Conservation (phyloP, 1,284 basidiomycete genomes). For the Pseudozyma tsukubaensis region DNA sequence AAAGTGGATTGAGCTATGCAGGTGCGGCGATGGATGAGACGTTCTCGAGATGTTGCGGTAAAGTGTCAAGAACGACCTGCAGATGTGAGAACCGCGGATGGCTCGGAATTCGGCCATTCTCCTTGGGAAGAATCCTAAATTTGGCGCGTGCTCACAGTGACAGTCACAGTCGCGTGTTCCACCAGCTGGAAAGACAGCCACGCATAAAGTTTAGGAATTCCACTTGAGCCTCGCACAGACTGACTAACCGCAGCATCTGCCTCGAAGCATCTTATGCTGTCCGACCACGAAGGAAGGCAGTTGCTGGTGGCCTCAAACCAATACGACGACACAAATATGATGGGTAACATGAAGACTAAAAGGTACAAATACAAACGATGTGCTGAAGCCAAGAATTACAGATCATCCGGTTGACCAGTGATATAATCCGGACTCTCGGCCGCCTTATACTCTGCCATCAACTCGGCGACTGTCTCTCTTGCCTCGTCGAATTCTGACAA, state of each 20-base stretch:
- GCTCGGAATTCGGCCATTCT: constrained; percentile 31
- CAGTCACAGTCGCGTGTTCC: constrained; percentile 7
- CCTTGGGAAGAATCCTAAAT: constrained; percentile 7
- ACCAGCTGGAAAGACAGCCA: not conserved
- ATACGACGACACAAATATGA: not conserved
- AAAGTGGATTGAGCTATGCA: too few relatives aligned
- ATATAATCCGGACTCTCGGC: constrained; percentile 63
- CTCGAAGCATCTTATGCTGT: too few relatives aligned
- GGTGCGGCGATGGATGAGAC: not conserved
- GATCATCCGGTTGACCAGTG: constrained; percentile 45
- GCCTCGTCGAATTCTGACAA: constrained; percentile 66
- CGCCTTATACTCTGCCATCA: constrained; percentile 67
- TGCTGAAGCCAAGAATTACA: constrained; percentile 16
- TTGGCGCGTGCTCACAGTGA: constrained; percentile 18
- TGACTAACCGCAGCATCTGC: too few relatives aligned
- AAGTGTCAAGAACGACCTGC: constrained; percentile 1
- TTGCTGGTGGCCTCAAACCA: too few relatives aligned
- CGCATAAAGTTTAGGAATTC: too few relatives aligned
- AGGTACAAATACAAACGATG: constrained; percentile 34
- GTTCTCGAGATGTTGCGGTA: constrained; percentile 3
- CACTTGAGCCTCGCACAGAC: too few relatives aligned
- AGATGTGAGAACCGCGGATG: constrained; percentile 8
- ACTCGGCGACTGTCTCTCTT: constrained; percentile 63
- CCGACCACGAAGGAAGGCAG: too few relatives aligned
- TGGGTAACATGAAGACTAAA: not conserved